Evolutionary conservation across 1,284 basidiomycete species (phyloP).

Genomic region (Ceratorhiza oryzae-sativae): DNA sequence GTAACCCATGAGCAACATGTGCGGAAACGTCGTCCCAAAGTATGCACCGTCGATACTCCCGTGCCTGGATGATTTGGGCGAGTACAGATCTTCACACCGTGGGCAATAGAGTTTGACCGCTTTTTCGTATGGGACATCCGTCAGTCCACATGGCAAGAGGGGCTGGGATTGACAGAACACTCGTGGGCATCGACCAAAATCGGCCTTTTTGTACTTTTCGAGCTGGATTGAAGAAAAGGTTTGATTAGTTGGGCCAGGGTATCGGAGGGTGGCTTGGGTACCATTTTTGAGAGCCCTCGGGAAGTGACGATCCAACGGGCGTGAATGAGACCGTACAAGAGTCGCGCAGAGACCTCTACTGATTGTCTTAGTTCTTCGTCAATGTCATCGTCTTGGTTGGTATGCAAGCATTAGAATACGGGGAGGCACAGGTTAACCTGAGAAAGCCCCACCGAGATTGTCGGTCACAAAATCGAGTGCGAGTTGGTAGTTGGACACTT

Average conservation of each 20-base stretch:
- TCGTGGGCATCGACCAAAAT: constrained; percentile 95
- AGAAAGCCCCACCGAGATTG: constrained; percentile 71
- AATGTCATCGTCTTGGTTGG: constrained; percentile 72
- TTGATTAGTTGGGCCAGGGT: constrained; percentile 15
- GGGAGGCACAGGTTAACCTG: not conserved
- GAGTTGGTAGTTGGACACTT: constrained; percentile 93
- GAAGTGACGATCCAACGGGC: constrained; percentile 96
- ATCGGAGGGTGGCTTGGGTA: constrained; percentile 51
- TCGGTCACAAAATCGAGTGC: constrained; percentile 97
- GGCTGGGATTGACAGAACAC: constrained; percentile 92
- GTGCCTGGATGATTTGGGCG: constrained; percentile 92
- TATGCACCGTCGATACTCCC: constrained; percentile 96
- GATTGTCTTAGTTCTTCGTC: constrained; percentile 78
- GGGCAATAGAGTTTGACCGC: constrained; percentile 97
- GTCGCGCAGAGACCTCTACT: constrained; percentile 89
- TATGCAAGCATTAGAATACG: constrained; percentile 29
- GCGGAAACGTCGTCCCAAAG: constrained; percentile 96
- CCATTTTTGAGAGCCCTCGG: constrained; percentile 94
- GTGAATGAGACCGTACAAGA: constrained; percentile 95
- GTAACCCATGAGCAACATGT: constrained; percentile 94
- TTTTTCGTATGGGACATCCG: constrained; percentile 94
- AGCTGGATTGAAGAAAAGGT: constrained; percentile 60
- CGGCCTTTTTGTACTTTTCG: constrained; percentile 95
- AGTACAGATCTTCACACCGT: constrained; percentile 95
- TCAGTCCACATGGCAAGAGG: constrained; percentile 92